These are phyloP conservation scores for Phytophthora pluvialis DNA, from an alignment of 352 stramenopile species.

Conservation along the genomic window DNA sequence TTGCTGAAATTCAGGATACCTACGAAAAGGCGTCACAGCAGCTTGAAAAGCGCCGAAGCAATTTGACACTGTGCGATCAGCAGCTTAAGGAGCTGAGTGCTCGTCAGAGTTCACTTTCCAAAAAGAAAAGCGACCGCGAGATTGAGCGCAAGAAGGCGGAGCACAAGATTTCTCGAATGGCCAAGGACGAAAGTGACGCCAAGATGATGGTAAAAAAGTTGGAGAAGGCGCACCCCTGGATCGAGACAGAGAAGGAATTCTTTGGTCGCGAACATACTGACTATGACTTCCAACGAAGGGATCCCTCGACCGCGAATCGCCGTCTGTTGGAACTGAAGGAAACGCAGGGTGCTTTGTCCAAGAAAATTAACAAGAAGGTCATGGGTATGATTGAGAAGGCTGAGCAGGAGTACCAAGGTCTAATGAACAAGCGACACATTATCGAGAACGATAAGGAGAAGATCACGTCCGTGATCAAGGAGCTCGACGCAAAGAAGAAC, in stretches of 20 bases:
- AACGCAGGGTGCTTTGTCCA: constrained; percentile 93
- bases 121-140: constrained; percentile 89
- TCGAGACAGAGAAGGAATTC: constrained; percentile 96
- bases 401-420: constrained; percentile 98
- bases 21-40: constrained; percentile 68
- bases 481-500: constrained; percentile 99
- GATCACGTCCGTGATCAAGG: constrained; percentile 98
- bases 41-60: constrained; percentile 69
- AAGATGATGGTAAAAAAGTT: constrained; percentile 92
- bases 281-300: constrained; percentile 96
- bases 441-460: constrained; percentile 99
- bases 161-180: constrained; percentile 92
- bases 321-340: constrained; percentile 93
- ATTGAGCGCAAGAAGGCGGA: constrained; percentile 96
- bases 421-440: constrained; percentile 98
- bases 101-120: constrained; percentile 80
- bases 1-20: constrained; percentile 66
- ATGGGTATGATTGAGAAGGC: constrained; percentile 99
- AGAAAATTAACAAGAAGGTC: constrained; percentile 99
- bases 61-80: constrained; percentile 88
- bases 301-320: constrained; percentile 86
- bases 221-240: constrained; percentile 96
- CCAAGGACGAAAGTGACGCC: constrained; percentile 93
- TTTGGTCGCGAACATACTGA: constrained; percentile 97
- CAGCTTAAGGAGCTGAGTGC: constrained; percentile 91